A percentile compares a stretch with the other conserved stretches of the same genome.
These are phyloP conservation scores for Porcisia hertigi DNA, from an alignment of 208 protist species.

Conservation along the genomic window DNA sequence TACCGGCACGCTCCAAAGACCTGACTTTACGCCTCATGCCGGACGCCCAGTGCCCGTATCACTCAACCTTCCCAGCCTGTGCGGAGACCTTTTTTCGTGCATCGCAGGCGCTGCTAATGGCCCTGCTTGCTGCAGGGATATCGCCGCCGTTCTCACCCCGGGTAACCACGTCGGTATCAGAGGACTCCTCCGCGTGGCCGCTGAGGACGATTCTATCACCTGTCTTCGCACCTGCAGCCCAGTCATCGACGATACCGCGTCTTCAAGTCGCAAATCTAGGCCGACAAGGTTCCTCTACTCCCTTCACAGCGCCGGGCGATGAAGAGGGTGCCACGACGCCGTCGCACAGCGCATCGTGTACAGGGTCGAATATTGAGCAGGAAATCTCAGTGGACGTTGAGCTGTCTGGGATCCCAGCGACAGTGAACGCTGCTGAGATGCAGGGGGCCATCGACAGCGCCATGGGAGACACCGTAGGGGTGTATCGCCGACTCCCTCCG, in stretches of 20 bases:
- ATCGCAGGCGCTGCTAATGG: constrained; percentile 9
- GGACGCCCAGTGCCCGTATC: constrained; percentile 22
- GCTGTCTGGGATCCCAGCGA: constrained; percentile 16
- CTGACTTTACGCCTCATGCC: constrained; percentile 24
- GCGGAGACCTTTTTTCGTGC: constrained; percentile 24
- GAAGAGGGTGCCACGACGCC: not conserved
- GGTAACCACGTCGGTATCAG: too few relatives aligned
- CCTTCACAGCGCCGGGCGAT: not conserved
- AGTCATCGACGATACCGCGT: not conserved
- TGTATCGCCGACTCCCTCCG: constrained; percentile 13
- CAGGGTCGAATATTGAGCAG: constrained; percentile 4
- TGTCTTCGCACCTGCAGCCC: not conserved
- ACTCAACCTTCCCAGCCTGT: constrained; percentile 31
- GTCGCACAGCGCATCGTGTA: not conserved
- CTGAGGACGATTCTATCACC: not conserved
- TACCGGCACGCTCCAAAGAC: constrained; percentile 24
- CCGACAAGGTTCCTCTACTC: not conserved
- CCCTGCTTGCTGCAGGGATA: constrained; percentile 1
- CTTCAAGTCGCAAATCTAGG: not conserved
- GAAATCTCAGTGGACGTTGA: constrained; percentile 18
- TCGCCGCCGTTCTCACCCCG: not conserved
- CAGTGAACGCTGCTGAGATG: constrained; percentile 9
- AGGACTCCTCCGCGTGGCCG: not conserved
- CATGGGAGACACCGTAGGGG: not conserved
- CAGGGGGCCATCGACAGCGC: not conserved